Conservation (phyloP, 2,329 filamentous ascomycete species). For the Ascochyta pisi region DNA sequence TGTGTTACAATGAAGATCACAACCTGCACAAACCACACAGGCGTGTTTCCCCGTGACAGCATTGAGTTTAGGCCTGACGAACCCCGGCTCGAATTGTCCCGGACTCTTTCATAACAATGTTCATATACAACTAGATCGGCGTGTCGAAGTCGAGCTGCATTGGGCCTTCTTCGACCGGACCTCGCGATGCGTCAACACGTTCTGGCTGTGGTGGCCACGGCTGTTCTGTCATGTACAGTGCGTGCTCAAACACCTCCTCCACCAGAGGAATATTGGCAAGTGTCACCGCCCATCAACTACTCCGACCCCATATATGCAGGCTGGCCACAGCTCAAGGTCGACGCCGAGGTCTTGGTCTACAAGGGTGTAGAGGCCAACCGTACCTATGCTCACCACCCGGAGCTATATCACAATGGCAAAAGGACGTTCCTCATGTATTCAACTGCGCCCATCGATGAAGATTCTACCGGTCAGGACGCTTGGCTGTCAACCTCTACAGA, state of each 20-base stretch:
- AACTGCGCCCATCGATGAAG: constrained; percentile 23
- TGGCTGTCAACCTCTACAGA: constrained; percentile 23
- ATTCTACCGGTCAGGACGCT: constrained; percentile 19
- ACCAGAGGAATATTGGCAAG: constrained; percentile 20
- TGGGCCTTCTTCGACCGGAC: too few species aligned
- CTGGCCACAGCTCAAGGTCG: constrained; percentile 19
- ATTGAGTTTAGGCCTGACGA: background rate
- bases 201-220: background rate
- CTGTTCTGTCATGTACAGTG: background rate
- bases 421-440: constrained; percentile 19
- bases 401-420: constrained; percentile 19
- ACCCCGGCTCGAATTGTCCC: background rate
- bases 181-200: background rate
- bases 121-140: background rate
- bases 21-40: background rate
- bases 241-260: constrained; percentile 5
- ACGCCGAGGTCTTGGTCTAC: constrained; percentile 17
- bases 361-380: constrained; percentile 19
- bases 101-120: background rate
- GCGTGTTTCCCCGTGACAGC: background rate
- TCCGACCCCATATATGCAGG: constrained; percentile 20
- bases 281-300: constrained; percentile 21
- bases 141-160: background rate
- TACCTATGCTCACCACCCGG: constrained; percentile 24
- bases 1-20: background rate